phyloP scores from a whole-genome alignment of 179 eudicot species.

The Amaranthus tricolor region DNA sequence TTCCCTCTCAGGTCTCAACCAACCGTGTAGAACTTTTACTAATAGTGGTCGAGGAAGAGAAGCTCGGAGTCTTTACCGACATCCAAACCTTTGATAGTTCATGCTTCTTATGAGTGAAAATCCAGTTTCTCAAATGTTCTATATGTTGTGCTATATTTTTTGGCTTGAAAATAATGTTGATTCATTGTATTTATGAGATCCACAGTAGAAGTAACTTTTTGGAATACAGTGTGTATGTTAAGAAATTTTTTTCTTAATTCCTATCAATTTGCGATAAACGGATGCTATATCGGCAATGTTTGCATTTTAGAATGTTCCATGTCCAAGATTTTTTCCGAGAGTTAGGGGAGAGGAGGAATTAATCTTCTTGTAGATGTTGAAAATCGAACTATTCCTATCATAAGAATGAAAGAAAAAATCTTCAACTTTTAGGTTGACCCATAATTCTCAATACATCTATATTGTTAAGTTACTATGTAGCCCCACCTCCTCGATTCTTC shows the following conservation, averaged over 20 bases:
- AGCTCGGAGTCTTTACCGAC: neutral
- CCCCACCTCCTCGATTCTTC: no score
- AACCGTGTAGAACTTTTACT: neutral
- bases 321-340: neutral
- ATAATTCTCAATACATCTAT: no score
- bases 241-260: neutral
- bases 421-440: no score
- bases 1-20: neutral
- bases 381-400: no score
- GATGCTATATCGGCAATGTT: neutral
- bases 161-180: neutral
- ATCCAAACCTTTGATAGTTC: neutral
- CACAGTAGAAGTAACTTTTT: neutral
- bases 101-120: no score
- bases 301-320: neutral
- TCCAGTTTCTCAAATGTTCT: neutral
- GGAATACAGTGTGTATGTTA: neutral
- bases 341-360: no score
- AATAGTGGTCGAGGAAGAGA: neutral
- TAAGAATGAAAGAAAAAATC: no score
- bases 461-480: no score
- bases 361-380: neutral
- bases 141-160: neutral
- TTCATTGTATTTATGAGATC: slow-evolving; percentile 6
- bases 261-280: neutral